phyloP scores from a whole-genome alignment of 1,284 basidiomycete genomes.

The Chondrostereum purpureum region DNA sequence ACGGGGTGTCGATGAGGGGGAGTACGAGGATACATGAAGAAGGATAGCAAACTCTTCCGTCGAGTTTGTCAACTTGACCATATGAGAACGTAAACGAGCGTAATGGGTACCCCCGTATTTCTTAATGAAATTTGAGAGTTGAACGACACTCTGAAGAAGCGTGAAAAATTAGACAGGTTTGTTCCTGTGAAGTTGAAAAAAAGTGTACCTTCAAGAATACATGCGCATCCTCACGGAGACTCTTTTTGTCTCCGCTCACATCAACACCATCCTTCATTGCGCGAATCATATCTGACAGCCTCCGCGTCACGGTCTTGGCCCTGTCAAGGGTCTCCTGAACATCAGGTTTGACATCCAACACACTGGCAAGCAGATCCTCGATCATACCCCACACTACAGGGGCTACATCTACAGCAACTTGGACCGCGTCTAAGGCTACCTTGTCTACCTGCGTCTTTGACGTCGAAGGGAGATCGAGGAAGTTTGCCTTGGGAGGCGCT shows the following conservation, averaged over 20 bases:
- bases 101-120: slow-evolving; percentile 48
- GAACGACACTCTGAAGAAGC: slow-evolving; percentile 52
- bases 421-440: slow-evolving; percentile 64
- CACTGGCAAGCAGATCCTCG: slow-evolving; percentile 49
- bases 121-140: slow-evolving; percentile 63
- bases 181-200: slow-evolving; percentile 3
- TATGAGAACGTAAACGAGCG: slow-evolving; percentile 51
- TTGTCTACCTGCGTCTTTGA: slow-evolving; percentile 59
- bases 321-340: slow-evolving; percentile 44
- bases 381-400: slow-evolving; percentile 68
- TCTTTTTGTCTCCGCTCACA: slow-evolving; percentile 41
- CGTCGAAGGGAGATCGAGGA: slow-evolving; percentile 37
- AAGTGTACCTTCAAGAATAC: slow-evolving; percentile 60
- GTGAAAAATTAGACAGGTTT: slow-evolving; percentile 11
- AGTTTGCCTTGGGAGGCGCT: slow-evolving; percentile 26
- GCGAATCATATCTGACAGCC: slow-evolving; percentile 46
- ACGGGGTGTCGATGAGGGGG: slow-evolving; percentile 44
- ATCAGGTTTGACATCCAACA: slow-evolving; percentile 32
- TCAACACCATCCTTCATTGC: slow-evolving; percentile 46
- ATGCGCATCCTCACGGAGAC: slow-evolving; percentile 64
- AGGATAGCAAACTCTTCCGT: slow-evolving; percentile 77
- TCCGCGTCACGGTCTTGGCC: slow-evolving; percentile 52
- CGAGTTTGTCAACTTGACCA: slow-evolving; percentile 67
- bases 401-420: slow-evolving; percentile 61
- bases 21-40: slow-evolving; percentile 73